Evolutionary conservation across 2,329 filamentous ascomycete species (phyloP).

Genomic region (Monilinia fructicola): DNA sequence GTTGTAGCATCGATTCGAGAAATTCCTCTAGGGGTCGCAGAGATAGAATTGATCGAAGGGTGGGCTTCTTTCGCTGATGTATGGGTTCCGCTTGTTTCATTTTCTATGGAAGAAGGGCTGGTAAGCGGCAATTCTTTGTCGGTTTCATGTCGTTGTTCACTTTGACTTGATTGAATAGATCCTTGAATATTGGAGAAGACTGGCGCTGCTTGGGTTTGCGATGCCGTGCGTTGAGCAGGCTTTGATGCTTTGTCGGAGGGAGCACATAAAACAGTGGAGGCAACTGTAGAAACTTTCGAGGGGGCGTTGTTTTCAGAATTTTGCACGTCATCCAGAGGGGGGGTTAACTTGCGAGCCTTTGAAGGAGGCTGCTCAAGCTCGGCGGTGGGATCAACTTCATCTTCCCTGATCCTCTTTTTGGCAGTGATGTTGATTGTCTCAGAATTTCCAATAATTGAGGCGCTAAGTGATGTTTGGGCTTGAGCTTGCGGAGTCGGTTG

Average conservation of each 20-base stretch:
- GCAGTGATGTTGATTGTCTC: neutral
- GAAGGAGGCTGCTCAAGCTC: constrained; percentile 6
- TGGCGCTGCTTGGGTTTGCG: neutral
- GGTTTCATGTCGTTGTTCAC: neutral
- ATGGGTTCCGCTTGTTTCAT: neutral
- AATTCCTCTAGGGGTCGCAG: neutral
- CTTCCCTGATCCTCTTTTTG: constrained; percentile 12
- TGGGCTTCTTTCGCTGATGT: neutral
- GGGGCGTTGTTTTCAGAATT: neutral
- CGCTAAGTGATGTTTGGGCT: neutral
- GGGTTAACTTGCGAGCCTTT: constrained; percentile 19
- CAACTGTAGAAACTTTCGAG: neutral
- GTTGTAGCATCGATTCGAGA: neutral
- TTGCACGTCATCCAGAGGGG: constrained; percentile 10
- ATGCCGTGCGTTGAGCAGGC: neutral
- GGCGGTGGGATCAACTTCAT: neutral
- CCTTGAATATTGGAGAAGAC: neutral
- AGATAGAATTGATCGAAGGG: neutral
- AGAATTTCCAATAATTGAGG: neutral
- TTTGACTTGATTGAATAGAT: neutral
- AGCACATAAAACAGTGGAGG: neutral
- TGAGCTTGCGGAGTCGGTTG: neutral
- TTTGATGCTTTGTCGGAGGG: neutral
- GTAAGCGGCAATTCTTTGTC: neutral
- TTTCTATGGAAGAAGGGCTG: neutral